Evolutionary conservation across 768 basidiomycete species (phyloP), one percentile per base, ranked within the genome.

Genomic region (Rhodotorula toruloides): DNA sequence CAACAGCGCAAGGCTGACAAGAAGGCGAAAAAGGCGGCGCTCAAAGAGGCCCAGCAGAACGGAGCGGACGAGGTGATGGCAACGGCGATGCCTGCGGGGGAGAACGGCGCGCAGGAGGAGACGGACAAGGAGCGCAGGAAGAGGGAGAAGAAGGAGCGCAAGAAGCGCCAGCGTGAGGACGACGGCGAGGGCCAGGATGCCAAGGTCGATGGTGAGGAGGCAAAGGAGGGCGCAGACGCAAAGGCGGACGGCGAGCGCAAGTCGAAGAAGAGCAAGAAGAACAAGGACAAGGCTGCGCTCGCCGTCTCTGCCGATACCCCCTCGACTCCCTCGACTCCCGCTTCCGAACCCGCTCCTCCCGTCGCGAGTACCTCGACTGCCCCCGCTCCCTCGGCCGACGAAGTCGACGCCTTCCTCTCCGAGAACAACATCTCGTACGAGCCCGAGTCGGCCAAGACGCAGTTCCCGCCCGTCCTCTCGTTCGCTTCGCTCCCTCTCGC

Each of bases 401-500:
- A 85, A 46, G 80, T 83, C 29, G 79, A 82, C 22, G 82, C 81
- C 3, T 98, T 87, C 81, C 81, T 96, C 29, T 73, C 78, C 32
- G 84, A 84, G 68, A 85, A 97, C 77, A 81, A 82, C 16, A 84
- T 96, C 72, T 87, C 86, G 17, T 85, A 96, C 54, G 83, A 84
- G 61, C 82, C 82, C 3, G 82, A 83, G 3, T 71, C 79, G 4
- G 78, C 81, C 48, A 77, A 80, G 42, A 74, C 80, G 8, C 72
- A 80, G 27, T 80, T 85, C 64, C 78, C 79, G 21, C 93, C 96
- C 34, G 79, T 91, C 56, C 81, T 87, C 52, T 82, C 84, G 3
- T 94, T 99, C 75, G 79, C 83, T 63, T 84, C 88, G 59, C 83
- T 98, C 1, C 81, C 80, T 36, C 82, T 97, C 54, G 84, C 87